Evolutionary conservation across 176 grass and related monocot species (phyloP).

Genomic region (Oryza australiensis): DNA sequence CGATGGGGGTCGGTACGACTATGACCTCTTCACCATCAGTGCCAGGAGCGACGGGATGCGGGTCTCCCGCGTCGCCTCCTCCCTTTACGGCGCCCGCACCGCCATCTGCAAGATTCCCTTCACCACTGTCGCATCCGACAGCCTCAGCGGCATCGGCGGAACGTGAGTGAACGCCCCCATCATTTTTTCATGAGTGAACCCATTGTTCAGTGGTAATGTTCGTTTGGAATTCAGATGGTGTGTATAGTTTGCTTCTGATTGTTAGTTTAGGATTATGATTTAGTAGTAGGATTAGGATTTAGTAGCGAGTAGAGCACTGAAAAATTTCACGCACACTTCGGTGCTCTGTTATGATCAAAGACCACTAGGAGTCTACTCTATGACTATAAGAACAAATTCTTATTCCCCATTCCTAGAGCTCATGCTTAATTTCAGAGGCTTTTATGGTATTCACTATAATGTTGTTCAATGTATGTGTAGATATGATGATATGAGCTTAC

Average conservation of each 20-base stretch:
- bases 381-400: not conserved
- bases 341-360: not conserved
- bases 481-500: not conserved
- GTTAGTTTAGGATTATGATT: not conserved
- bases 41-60: slow-evolving; percentile 75
- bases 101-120: slow-evolving; percentile 75
- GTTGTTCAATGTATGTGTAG: not conserved
- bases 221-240: not conserved
- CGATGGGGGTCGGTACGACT: slow-evolving; percentile 43
- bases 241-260: not conserved
- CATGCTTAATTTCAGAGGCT: not conserved
- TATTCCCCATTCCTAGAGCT: not conserved
- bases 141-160: slow-evolving; percentile 60
- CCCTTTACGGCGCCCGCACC: slow-evolving; percentile 52
- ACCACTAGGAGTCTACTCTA: not conserved
- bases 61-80: slow-evolving; percentile 56
- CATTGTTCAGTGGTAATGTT: not conserved
- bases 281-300: not conserved
- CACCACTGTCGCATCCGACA: slow-evolving; percentile 61
- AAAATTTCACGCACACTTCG: not conserved
- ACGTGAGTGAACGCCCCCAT: slow-evolving; percentile 45
- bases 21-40: slow-evolving; percentile 74
- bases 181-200: too few relatives aligned
- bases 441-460: not conserved
- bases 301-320: not conserved